Conservation (phyloP, 129 eudicot genomes). For the Helianthus annuus region DNA sequence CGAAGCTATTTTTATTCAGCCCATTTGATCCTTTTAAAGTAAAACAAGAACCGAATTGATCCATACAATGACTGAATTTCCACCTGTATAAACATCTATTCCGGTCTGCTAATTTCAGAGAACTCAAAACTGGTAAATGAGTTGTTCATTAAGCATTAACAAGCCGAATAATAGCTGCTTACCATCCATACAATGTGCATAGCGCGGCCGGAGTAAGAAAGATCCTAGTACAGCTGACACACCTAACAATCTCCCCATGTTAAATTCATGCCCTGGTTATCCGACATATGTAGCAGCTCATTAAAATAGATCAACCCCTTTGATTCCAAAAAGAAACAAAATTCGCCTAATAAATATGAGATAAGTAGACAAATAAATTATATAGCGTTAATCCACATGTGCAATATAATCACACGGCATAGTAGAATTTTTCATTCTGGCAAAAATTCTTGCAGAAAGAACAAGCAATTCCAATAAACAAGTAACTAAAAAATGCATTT, state of each 20-base stretch:
- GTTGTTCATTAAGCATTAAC: conserved; percentile 12
- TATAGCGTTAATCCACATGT: not conserved
- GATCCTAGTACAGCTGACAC: conserved; percentile 53
- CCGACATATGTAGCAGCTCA: conserved; percentile 27
- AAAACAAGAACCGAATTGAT: not conserved
- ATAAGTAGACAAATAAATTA: not conserved
- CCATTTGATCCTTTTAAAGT: not conserved
- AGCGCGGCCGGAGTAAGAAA: conserved; percentile 39
- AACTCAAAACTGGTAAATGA: conserved; percentile 8
- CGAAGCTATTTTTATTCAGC: not conserved
- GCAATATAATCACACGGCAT: conserved; percentile 1
- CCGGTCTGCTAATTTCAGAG: conserved; percentile 1
- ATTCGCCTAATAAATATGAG: not conserved
- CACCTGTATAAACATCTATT: conserved; percentile 6
- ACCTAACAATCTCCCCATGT: conserved; percentile 38
- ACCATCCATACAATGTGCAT: conserved; percentile 51
- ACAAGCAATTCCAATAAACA: conserved; percentile 3
- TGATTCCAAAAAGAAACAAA: conserved; percentile 9
- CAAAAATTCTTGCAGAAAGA: not conserved
- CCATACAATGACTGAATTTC: not conserved
- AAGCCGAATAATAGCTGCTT: conserved; percentile 35
- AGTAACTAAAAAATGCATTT: conserved; percentile 7
- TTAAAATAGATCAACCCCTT: conserved; percentile 20
- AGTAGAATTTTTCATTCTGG: conserved; percentile 3
- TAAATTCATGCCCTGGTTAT: conserved; percentile 42